Evolutionary conservation across 129 eudicot genomes (phyloP), one percentile per base, ranked within the genome.

Genomic region (Ambrosia artemisiifolia): DNA sequence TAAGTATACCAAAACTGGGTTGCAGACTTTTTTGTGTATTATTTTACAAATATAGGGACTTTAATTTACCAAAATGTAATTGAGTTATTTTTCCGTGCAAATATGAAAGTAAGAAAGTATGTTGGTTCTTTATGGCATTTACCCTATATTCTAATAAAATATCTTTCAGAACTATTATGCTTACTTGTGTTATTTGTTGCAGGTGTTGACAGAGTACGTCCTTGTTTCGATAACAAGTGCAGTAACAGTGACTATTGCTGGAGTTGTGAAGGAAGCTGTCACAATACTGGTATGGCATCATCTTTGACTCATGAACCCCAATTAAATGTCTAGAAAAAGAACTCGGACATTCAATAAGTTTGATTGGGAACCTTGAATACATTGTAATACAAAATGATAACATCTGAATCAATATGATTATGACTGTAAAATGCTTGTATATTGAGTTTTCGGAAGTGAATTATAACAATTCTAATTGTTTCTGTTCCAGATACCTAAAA

Each of bases 201-300:
- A 93, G 98, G 98, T 93, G 51, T 82, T 93, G 76, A 90, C 96
- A 18, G 98, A 93, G 70, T 93, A 81, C 78, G 76, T 93, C 69
- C 96, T 93, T 60, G 87, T 93, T 32, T 93, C 98, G 2, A 88
- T 93, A 59, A 93, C 98, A 49, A 90, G 98, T 81, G 98, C 98
- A 47, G 97, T 90, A 35, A 90, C 97, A 46, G 96, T 94, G 50
- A 93, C 98, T 69, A 94, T 94, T 63, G 98, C 96, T 20, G 98
- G 98, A 78, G 91, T 94, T 73, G 98, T 94, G 56, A 94, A 94
- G 91, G 98, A 94, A 80, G 96, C 95, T 76, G 96, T 94, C 73
- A 94, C 98, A 30, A 90, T 94, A 69, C 67, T 90, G 90, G 98
- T 94, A 90, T 70, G 76, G 53, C 38, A 33, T 43, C 51, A 64